Percentiles rank a stretch among this genome's conserved stretches.
Conservation (phyloP, 305 asterid species). For the Ilex paraguariensis region DNA sequence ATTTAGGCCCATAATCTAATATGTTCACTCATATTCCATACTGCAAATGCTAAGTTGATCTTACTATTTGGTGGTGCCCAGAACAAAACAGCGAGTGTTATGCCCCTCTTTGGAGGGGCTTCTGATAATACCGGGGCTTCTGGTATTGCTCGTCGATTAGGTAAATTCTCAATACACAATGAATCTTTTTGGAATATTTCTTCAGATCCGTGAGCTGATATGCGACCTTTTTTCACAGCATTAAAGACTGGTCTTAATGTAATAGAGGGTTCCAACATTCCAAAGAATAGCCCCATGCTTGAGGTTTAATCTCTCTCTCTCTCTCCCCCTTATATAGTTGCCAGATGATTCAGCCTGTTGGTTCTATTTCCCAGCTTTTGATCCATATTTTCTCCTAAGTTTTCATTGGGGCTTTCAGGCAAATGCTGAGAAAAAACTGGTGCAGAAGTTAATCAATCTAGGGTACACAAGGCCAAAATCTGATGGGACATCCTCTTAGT, state of each 20-base stretch:
- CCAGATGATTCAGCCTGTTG: background rate
- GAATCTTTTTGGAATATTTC: constrained; percentile 6
- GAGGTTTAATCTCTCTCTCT: constrained; percentile 55
- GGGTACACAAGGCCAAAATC: constrained; percentile 52
- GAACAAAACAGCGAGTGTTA: constrained; percentile 43
- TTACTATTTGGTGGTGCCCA: no score
- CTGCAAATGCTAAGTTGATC: no score
- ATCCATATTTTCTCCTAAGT: constrained; percentile 2
- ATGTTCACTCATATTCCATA: no score
- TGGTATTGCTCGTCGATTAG: constrained; percentile 85
- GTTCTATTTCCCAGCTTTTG: background rate
- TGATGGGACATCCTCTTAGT: constrained; percentile 14
- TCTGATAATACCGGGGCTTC: constrained; percentile 81
- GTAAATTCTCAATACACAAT: constrained; percentile 28
- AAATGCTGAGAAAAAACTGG: constrained; percentile 69
- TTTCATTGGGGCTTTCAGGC: constrained; percentile 41
- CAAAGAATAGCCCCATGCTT: constrained; percentile 70
- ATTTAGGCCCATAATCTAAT: no score
- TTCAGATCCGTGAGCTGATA: constrained; percentile 21
- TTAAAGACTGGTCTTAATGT: constrained; percentile 70
- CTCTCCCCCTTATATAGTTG: background rate
- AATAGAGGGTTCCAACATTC: constrained; percentile 52
- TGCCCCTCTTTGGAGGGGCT: constrained; percentile 67
- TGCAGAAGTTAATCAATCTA: constrained; percentile 59
- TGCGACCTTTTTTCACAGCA: constrained; percentile 37